Percentiles rank a stretch among this genome's conserved stretches.
Conservation (phyloP, 1,139 yeast genomes). For the Scheffersomyces titani region DNA sequence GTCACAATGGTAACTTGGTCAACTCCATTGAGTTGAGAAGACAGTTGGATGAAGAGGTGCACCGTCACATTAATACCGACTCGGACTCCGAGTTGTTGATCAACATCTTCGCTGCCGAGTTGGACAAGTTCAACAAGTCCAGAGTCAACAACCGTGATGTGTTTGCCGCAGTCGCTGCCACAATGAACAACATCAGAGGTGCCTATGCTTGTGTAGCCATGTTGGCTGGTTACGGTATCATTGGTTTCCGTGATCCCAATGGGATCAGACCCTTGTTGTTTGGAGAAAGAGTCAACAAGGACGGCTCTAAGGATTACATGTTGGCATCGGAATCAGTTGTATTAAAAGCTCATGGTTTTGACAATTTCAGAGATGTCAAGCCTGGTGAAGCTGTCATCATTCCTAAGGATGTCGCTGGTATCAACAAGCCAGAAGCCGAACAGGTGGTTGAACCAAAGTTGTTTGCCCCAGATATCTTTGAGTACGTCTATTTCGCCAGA, state of each 20-base stretch:
- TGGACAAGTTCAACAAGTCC: slow-evolving; percentile 88
- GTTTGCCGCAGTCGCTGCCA: slow-evolving; percentile 81
- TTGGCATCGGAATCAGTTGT: slow-evolving; percentile 95
- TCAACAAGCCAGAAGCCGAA: slow-evolving; percentile 66
- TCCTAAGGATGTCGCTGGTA: slow-evolving; percentile 58
- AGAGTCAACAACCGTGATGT: slow-evolving; percentile 91
- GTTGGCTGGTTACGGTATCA: slow-evolving; percentile 93
- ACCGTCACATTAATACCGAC: slow-evolving; percentile 96
- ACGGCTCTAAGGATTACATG: slow-evolving; percentile 89
- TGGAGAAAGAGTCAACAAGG: slow-evolving; percentile 72
- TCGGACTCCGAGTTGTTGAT: slow-evolving; percentile 89
- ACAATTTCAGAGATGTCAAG: slow-evolving; percentile 72
- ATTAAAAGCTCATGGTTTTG: slow-evolving; percentile 88
- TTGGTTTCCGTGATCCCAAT: slow-evolving; percentile 96
- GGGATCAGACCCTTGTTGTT: slow-evolving; percentile 90
- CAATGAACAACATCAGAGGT: slow-evolving; percentile 80
- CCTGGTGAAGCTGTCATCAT: slow-evolving; percentile 98
- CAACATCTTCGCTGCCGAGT: slow-evolving; percentile 87
- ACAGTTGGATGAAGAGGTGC: slow-evolving; percentile 89
- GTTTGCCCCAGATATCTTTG: slow-evolving; percentile 95
- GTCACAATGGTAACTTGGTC: slow-evolving; percentile 94
- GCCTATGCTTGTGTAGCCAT: slow-evolving; percentile 95
- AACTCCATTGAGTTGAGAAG: slow-evolving; percentile 76
- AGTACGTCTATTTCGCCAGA: slow-evolving; percentile 96
- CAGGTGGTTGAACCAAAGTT: slow-evolving; percentile 81